Percentiles rank a stretch among this genome's conserved stretches.
These are phyloP conservation scores for Boletus subcaerulescens DNA, from an alignment of 768 basidiomycete genomes.

Conservation along the genomic window DNA sequence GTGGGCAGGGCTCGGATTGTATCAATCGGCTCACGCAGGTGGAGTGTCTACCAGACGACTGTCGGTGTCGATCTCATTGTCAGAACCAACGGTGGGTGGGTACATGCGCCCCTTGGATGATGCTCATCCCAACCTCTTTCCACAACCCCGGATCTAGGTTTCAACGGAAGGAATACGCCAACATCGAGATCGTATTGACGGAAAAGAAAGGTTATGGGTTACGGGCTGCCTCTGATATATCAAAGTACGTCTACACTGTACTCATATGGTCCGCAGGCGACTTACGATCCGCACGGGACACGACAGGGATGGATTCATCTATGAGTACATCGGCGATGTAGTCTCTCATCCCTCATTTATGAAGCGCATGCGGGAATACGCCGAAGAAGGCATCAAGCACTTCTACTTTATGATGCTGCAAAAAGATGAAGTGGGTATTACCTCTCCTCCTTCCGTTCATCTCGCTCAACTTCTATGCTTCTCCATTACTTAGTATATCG, in stretches of 20 bases:
- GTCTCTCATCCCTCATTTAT: constrained; percentile 83
- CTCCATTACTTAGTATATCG: constrained; percentile 69
- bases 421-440: constrained; percentile 79
- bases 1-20: constrained; percentile 87
- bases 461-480: not conserved
- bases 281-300: constrained; percentile 6
- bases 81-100: constrained; percentile 94
- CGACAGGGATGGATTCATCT: constrained; percentile 84
- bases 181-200: constrained; percentile 87
- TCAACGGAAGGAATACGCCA: constrained; percentile 79
- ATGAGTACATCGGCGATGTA: constrained; percentile 98
- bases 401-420: constrained; percentile 99
- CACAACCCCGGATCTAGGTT: constrained; percentile 52
- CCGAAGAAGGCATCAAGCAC: constrained; percentile 87
- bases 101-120: not conserved
- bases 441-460: not conserved
- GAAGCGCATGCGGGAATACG: constrained; percentile 93
- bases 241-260: constrained; percentile 48
- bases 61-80: constrained; percentile 77
- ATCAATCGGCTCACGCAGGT: constrained; percentile 97
- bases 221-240: constrained; percentile 65
- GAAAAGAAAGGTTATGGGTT: constrained; percentile 96
- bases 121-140: constrained; percentile 2
- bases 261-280: not conserved
- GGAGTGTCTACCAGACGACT: constrained; percentile 90